Evolutionary conservation across 192 early-diverging fungal species (phyloP), one percentile per base, ranked within the genome.

Genomic region (Backusella sp.): DNA sequence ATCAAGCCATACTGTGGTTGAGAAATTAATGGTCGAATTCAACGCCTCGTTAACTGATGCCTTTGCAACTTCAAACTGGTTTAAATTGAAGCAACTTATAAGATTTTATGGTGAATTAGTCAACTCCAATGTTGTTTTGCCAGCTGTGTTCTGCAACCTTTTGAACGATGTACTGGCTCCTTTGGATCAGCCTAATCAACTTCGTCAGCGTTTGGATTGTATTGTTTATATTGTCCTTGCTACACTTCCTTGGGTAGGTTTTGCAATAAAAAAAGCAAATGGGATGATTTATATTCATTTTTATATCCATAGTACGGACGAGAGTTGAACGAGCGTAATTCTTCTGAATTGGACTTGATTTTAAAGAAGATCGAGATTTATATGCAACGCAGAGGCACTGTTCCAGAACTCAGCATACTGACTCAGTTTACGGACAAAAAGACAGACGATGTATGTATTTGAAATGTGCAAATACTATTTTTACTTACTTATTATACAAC

Each of bases 31-130:
- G 21, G 74, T 79, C 7, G 80, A 83, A 76, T 87, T 90, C 72
- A 78, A 86, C 19, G 81, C 84, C 6, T 76, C 86, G 4, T 78
- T 96, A 21, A 77, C 90, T 39, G 82, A 89, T 1, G 85, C 87
- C 28, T 76, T 96, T 76, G 79, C 80, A 0, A 74, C 78, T 12
- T 84, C 84, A 28, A 83, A 92, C 69, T 96, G 94, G 89, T 85
- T 86, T 7, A 86, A 88, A 32, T 89, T 92, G 72, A 96, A 96
- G 81, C 80, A 95, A 19, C 72, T 93, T 19, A 77, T 96, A 77
- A 85, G 95, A 44, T 98, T 91, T 80, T 94, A 94, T 86, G 93
- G 87, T 6, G 89, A 94, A 79, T 86, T 95, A 26, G 91, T 95
- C 65, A 91, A 88, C 76, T 86, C 92, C 26, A 91, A 92, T 76